A percentile compares a stretch with the other conserved stretches of the same genome.
phyloP scores from a whole-genome alignment of 2,329 filamentous ascomycete genomes.

The Xylariaceae sp. region DNA sequence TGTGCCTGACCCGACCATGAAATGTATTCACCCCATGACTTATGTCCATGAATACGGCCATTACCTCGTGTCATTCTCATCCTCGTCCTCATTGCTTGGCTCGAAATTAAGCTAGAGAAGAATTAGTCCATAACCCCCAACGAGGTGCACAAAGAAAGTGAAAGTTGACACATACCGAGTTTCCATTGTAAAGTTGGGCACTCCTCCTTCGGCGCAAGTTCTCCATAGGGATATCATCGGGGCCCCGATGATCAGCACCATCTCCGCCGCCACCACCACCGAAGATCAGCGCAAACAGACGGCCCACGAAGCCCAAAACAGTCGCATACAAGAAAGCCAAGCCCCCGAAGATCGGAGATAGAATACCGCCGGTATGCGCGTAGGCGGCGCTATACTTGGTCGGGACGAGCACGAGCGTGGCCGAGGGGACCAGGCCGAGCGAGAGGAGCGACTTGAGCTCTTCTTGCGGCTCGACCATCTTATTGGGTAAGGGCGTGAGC shows the following conservation, averaged over 20 bases:
- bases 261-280: constrained; percentile 13
- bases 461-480: constrained; percentile 67
- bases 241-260: neutral
- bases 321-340: constrained; percentile 21
- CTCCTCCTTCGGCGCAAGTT: constrained; percentile 36
- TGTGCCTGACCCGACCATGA: too few relatives aligned
- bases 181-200: constrained; percentile 84
- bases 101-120: constrained; percentile 16
- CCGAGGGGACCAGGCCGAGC: constrained; percentile 69
- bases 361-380: constrained; percentile 25
- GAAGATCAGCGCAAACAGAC: constrained; percentile 25
- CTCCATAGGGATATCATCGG: constrained; percentile 29
- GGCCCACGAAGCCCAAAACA: constrained; percentile 25
- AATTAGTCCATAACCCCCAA: neutral
- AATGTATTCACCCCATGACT: neutral
- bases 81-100: constrained; percentile 13
- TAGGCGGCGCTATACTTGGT: constrained; percentile 47
- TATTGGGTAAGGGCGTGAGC: constrained; percentile 70
- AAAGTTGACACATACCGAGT: constrained; percentile 57
- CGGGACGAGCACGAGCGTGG: constrained; percentile 77
- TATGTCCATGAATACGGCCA: too few relatives aligned
- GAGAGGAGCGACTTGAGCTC: constrained; percentile 64
- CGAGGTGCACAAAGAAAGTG: neutral
- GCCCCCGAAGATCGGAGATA: constrained; percentile 26
- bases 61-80: constrained; percentile 6